Percentiles rank a stretch among this genome's conserved stretches.
phyloP scores from a whole-genome alignment of 1,139 yeast genomes.

The Yamadazyma taylorii region DNA sequence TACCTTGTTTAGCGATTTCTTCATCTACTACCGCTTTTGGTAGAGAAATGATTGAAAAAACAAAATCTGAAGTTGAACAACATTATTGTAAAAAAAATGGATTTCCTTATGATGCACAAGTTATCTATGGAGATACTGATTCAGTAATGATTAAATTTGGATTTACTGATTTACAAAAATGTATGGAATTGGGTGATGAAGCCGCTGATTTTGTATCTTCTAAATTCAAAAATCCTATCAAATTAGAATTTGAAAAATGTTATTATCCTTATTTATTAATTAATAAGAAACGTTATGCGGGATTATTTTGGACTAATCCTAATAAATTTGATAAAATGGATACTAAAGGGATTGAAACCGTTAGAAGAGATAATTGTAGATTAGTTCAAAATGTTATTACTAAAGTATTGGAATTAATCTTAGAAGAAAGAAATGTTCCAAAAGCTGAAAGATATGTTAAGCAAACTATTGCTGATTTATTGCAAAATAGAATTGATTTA shows the following conservation, averaged over 20 bases:
- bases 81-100: slow-evolving; percentile 81
- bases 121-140: slow-evolving; percentile 98
- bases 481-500: slow-evolving; percentile 89
- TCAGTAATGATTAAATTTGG: slow-evolving; percentile 99
- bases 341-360: slow-evolving; percentile 97
- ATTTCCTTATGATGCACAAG: slow-evolving; percentile 77
- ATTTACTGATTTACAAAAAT: slow-evolving; percentile 70
- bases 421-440: slow-evolving; percentile 86
- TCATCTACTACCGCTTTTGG: slow-evolving; percentile 96
- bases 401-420: slow-evolving; percentile 78
- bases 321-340: slow-evolving; percentile 94
- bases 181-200: slow-evolving; percentile 91
- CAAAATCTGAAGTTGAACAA: slow-evolving; percentile 82
- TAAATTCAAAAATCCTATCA: slow-evolving; percentile 81
- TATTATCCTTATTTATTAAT: slow-evolving; percentile 92
- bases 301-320: slow-evolving; percentile 92
- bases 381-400: slow-evolving; percentile 94
- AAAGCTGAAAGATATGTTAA: slow-evolving; percentile 87
- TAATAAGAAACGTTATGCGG: slow-evolving; percentile 96
- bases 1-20: slow-evolving; percentile 95
- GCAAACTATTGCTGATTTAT: slow-evolving; percentile 81
- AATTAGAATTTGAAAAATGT: slow-evolving; percentile 94
- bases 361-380: slow-evolving; percentile 95
- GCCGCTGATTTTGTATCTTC: slow-evolving; percentile 89
- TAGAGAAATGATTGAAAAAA: slow-evolving; percentile 92